Evolutionary conservation across 352 stramenopile species (phyloP).

Genomic region (Peronospora farinosa): DNA sequence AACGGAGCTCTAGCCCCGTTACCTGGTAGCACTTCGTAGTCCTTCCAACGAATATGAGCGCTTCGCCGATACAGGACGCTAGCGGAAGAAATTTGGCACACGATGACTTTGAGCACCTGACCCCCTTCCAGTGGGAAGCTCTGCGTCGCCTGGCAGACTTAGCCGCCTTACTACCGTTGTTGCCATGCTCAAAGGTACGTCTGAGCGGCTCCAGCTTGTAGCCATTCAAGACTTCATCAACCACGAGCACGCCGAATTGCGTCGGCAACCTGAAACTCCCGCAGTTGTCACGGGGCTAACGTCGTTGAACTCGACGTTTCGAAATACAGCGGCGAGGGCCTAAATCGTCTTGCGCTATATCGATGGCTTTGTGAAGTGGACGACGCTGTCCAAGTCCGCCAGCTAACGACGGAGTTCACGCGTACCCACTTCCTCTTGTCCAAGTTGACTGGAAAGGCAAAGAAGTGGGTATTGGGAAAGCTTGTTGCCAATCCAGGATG

Average conservation of each 20-base stretch:
- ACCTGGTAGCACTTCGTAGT: too few relatives aligned
- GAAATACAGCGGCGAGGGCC: conserved; percentile 20
- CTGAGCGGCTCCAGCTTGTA: background rate
- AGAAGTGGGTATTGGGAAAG: conserved; percentile 14
- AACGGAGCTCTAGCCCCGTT: too few relatives aligned
- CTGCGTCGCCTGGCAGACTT: background rate
- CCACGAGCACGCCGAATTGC: background rate
- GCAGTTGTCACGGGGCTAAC: conserved; percentile 1
- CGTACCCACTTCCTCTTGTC: too few relatives aligned
- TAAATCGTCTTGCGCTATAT: too few relatives aligned
- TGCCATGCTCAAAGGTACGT: background rate
- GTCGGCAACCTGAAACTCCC: background rate
- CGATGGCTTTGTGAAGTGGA: conserved; percentile 17
- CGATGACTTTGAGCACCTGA: too few relatives aligned
- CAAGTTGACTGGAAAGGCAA: too few relatives aligned
- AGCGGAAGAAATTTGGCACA: too few relatives aligned
- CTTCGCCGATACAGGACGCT: background rate
- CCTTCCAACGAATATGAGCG: too few relatives aligned
- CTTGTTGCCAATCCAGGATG: conserved; percentile 9
- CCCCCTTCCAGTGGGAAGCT: too few relatives aligned
- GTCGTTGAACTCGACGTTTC: conserved; percentile 28
- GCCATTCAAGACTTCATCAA: background rate
- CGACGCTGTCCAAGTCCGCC: conserved; percentile 18
- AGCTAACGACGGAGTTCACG: too few relatives aligned
- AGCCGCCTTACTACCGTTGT: background rate